phyloP scores from a whole-genome alignment of 169 alveolate genomes.

The Neospora caninum region DNA sequence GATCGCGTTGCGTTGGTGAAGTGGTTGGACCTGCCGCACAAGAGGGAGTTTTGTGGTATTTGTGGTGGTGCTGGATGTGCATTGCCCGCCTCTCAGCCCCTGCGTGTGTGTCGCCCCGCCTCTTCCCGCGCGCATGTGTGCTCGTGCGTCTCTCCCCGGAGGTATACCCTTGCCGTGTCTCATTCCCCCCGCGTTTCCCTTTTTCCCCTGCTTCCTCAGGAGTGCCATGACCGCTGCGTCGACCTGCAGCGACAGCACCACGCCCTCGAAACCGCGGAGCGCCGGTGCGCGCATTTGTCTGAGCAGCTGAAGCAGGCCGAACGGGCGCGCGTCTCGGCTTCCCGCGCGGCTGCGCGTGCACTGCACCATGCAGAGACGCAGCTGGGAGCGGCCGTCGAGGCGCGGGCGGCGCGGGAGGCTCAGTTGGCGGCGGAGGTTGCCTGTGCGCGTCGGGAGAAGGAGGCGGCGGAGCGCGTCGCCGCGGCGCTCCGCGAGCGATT shows the following conservation, averaged over 20 bases:
- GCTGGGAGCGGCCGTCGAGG: not conserved
- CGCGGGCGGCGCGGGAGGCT: not conserved
- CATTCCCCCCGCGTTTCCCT: not conserved
- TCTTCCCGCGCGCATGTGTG: not conserved
- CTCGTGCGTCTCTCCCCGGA: not conserved
- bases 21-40: no score
- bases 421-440: not conserved
- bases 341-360: not conserved
- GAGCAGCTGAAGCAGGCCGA: not conserved
- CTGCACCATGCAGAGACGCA: not conserved
- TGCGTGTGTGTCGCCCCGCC: no score
- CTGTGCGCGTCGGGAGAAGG: not conserved
- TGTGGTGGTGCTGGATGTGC: no score
- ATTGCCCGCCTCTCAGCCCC: no score
- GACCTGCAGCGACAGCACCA: not conserved
- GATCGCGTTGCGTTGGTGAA: no score
- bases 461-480: not conserved
- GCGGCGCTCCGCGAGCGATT: not conserved
- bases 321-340: not conserved
- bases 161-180: not conserved
- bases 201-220: not conserved
- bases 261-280: not conserved
- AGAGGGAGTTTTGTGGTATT: no score
- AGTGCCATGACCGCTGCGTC: constrained; percentile 13
- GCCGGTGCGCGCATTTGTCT: not conserved